Conservation (phyloP, 495 filamentous ascomycete species). For the Tuber borchii region DNA sequence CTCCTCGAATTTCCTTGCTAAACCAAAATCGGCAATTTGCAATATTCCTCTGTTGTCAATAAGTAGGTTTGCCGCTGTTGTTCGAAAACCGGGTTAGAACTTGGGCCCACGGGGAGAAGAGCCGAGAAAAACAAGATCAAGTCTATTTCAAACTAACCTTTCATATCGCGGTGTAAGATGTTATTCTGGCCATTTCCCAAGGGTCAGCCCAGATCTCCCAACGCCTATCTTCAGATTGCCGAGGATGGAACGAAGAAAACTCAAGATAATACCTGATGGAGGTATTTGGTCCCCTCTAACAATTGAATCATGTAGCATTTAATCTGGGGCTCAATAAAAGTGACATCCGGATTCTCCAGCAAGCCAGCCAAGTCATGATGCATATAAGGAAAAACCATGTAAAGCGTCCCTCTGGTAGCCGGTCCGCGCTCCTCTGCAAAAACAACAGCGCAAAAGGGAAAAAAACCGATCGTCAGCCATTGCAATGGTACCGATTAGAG, state of each 20-base stretch:
- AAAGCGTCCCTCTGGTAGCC: constrained; percentile 50
- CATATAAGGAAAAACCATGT: constrained; percentile 99
- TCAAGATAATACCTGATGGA: constrained; percentile 60
- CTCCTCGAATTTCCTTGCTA: constrained; percentile 90
- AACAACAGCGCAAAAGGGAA: constrained; percentile 1
- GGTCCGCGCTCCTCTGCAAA: constrained; percentile 33
- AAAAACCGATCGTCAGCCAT: background rate
- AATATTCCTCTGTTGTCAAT: constrained; percentile 92
- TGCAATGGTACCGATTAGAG: background rate
- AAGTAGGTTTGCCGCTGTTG: constrained; percentile 80
- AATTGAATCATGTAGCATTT: constrained; percentile 98
- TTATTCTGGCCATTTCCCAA: constrained; percentile 50
- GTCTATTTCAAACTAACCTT: constrained; percentile 48
- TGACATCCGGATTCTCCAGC: constrained; percentile 84
- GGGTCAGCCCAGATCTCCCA: constrained; percentile 8
- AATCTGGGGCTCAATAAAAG: constrained; percentile 80
- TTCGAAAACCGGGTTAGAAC: constrained; percentile 1
- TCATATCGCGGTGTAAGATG: constrained; percentile 96
- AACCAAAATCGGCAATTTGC: constrained; percentile 94
- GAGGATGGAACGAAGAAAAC: background rate
- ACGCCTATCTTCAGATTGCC: background rate
- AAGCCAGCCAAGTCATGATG: constrained; percentile 95
- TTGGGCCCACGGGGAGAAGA: background rate
- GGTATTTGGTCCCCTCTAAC: constrained; percentile 77
- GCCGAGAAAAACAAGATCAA: background rate